A percentile compares a stretch with the other conserved stretches of the same genome.
Evolutionary conservation across 2,329 filamentous ascomycete species (phyloP).

Genomic region (Talaromyces funiculosus): DNA sequence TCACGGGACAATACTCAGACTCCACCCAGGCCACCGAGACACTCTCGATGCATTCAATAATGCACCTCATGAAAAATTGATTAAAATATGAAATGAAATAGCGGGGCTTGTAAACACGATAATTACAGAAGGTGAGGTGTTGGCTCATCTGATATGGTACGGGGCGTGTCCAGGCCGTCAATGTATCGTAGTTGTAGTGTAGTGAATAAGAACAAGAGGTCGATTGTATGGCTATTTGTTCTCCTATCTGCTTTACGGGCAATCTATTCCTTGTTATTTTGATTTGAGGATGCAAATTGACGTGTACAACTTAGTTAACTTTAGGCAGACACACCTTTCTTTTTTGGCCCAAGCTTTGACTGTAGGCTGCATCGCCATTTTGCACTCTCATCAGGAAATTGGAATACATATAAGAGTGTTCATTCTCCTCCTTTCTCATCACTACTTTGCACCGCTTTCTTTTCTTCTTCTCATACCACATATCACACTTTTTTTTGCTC

Average conservation of each 20-base stretch:
- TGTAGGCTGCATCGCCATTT: not conserved
- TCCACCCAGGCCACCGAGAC: no score
- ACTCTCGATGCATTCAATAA: not conserved
- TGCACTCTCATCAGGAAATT: not conserved
- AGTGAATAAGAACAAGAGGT: not conserved
- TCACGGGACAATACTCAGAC: no score
- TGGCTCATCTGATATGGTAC: not conserved
- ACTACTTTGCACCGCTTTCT: not conserved
- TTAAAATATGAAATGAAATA: not conserved
- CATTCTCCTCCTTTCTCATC: no score
- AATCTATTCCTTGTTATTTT: not conserved
- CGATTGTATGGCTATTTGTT: not conserved
- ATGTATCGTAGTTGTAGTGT: not conserved
- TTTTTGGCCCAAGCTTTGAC: not conserved
- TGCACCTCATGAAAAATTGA: not conserved
- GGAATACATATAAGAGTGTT: not conserved
- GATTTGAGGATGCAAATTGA: not conserved
- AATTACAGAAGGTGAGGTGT: not conserved
- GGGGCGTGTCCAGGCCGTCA: not conserved
- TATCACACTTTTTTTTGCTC: not conserved
- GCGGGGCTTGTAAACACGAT: not conserved
- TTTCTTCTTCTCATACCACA: not conserved
- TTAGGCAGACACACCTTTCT: not conserved
- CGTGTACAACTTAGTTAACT: not conserved
- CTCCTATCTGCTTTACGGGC: not conserved